phyloP scores from a whole-genome alignment of 345 rosid genomes.

The Gossypium rotundifolium region DNA sequence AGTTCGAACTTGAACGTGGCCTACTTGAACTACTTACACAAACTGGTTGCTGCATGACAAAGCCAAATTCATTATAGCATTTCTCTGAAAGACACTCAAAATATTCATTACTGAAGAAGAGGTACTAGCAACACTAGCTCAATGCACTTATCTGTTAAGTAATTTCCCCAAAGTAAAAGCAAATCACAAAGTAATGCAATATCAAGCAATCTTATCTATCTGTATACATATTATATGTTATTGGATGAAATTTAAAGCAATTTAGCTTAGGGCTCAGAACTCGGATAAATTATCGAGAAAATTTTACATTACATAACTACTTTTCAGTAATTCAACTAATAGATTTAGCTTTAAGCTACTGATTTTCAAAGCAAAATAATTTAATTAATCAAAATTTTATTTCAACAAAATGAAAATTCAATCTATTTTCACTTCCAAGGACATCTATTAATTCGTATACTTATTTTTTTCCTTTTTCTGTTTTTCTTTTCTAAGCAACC shows the following conservation, averaged over 20 bases:
- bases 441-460: too few relatives aligned
- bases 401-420: neutral
- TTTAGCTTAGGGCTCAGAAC: neutral
- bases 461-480: too few relatives aligned
- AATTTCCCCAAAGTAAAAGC: too few relatives aligned
- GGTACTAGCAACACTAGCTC: neutral
- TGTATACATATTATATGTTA: neutral
- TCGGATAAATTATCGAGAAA: neutral
- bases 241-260: neutral
- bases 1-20: constrained; percentile 32
- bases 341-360: neutral
- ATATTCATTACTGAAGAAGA: neutral
- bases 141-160: neutral
- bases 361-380: neutral
- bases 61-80: neutral
- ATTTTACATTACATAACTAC: neutral
- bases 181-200: too few relatives aligned
- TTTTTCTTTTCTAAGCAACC: neutral
- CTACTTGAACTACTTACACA: constrained; percentile 19
- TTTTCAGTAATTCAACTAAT: neutral
- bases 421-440: neutral
- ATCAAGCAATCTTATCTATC: neutral
- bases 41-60: constrained; percentile 33
- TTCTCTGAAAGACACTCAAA: neutral
- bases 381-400: neutral